phyloP scores from a whole-genome alignment of 768 basidiomycete species.

The Lactarius trivialis region DNA sequence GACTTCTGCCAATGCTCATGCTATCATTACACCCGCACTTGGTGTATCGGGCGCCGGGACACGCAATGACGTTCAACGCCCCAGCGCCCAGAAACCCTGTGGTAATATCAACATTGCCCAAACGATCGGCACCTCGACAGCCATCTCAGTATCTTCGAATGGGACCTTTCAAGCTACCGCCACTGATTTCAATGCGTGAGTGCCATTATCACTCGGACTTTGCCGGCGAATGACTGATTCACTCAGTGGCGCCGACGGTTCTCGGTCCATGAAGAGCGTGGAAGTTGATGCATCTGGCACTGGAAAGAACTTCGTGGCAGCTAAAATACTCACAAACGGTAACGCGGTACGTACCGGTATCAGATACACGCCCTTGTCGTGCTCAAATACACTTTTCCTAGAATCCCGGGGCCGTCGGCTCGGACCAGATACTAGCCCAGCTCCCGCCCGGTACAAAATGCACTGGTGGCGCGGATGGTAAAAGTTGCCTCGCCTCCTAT shows the following conservation, averaged over 20 bases:
- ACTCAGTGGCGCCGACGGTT: slow-evolving; percentile 41
- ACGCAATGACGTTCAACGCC: slow-evolving; percentile 29
- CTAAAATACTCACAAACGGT: slow-evolving; percentile 41
- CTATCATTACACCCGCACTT: slow-evolving; percentile 38
- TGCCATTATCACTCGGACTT: slow-evolving; percentile 30
- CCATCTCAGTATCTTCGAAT: slow-evolving; percentile 28
- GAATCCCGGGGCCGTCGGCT: slow-evolving; percentile 35
- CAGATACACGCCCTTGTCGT: background rate
- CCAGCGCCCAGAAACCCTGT: slow-evolving; percentile 33
- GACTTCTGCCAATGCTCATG: slow-evolving; percentile 37
- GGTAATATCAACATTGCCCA: slow-evolving; percentile 39
- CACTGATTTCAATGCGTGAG: slow-evolving; percentile 45
- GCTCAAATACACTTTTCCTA: slow-evolving; percentile 19
- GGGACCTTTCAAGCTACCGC: slow-evolving; percentile 38
- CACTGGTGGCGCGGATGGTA: slow-evolving; percentile 45
- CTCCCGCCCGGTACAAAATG: slow-evolving; percentile 47
- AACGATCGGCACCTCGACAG: slow-evolving; percentile 34
- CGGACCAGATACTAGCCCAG: slow-evolving; percentile 37
- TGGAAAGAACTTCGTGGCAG: slow-evolving; percentile 32
- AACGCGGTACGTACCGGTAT: slow-evolving; percentile 34
- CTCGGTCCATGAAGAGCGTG: slow-evolving; percentile 38
- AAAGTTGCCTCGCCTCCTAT: slow-evolving; percentile 45
- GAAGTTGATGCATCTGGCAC: slow-evolving; percentile 39
- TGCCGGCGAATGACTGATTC: slow-evolving; percentile 36
- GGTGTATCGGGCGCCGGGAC: slow-evolving; percentile 27